Base-by-base conservation (phyloP, 768 basidiomycete genomes). In the Psilocybe azurescens region DNA sequence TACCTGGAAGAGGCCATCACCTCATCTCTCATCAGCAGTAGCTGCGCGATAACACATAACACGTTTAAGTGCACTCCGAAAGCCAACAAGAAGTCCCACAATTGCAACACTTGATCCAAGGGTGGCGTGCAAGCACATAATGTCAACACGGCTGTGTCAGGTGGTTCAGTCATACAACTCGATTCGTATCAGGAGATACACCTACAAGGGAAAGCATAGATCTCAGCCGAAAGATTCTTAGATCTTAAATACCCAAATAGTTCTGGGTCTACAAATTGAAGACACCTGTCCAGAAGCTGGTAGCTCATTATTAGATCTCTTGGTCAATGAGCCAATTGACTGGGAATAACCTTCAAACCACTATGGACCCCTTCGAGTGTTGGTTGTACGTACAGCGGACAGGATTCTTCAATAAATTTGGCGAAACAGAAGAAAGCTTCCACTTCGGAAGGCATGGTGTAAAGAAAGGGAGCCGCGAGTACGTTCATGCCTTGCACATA, bases 401-500 rank as follows among this genome's bases (percentile, higher is more conserved):
- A 98, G 8, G 86, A 89, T 59, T 90, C 89, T 77, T 98, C 97
- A 67, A 99, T 97, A 73, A 99, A 99, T 69, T 90, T 93, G 29
- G 94, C 86, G 71, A 99, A 99, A 76, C 94, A 97, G 64, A 90
- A 95, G 75, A 98, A 99, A 1, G 97, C 97, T 75, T 99, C 97
- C n/a, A 99, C 77, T 74, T 99, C 95, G 9, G 95, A 95, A 5
- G 97, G 96, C 88, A 99, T 93, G 10, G 93, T 94, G 72, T 97
- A 99, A 30, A 99, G 83, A 75, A 99, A 99, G 0, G 97, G 97
- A 2, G 97, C 97, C 20, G 96, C 95, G 38, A 99, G 88, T 52
- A 99, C 97, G 73, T 99, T 99, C 95, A 97, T 98, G 32, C 97
- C 97, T 77, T 99, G 97, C 8, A 99, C 96, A 69, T 99, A 99